Evolutionary conservation across 768 basidiomycete genomes (phyloP).

Genomic region (Hirschioporus abietinus): DNA sequence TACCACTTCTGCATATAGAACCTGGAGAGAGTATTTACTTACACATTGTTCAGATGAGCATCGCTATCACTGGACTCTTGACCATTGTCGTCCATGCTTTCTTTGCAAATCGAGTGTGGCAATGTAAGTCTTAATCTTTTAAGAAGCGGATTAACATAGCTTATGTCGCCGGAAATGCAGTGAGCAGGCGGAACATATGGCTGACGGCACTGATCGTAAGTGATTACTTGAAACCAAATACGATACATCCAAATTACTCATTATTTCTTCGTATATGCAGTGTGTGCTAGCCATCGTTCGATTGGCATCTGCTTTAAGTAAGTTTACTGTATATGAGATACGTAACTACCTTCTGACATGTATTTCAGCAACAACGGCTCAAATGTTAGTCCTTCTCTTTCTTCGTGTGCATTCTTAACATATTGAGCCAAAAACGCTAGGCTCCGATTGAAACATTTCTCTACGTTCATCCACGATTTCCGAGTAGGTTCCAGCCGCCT

Average conservation of each 20-base stretch:
- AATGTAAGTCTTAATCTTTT: neutral
- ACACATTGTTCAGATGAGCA: neutral
- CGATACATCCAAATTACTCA: neutral
- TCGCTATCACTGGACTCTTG: neutral
- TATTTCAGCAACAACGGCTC: neutral
- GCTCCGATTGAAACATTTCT: conserved; percentile 5
- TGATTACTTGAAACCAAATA: neutral
- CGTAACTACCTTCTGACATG: neutral
- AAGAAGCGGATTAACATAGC: neutral
- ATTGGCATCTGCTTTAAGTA: neutral
- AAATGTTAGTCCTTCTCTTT: neutral
- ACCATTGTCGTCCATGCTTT: neutral
- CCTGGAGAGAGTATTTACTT: neutral
- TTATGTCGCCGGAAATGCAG: neutral
- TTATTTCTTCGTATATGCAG: neutral
- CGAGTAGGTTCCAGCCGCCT: conserved; percentile 6
- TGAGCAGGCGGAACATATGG: neutral
- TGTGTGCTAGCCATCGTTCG: neutral
- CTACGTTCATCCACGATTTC: conserved; percentile 8
- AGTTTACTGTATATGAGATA: neutral
- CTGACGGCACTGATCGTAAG: neutral
- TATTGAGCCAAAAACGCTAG: neutral
- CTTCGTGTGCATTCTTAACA: neutral
- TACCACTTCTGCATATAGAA: neutral
- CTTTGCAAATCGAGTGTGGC: conserved; percentile 1